These are phyloP conservation scores for Cladophialophora yegresii DNA, from an alignment of 2,329 filamentous ascomycete species.

Conservation along the genomic window DNA sequence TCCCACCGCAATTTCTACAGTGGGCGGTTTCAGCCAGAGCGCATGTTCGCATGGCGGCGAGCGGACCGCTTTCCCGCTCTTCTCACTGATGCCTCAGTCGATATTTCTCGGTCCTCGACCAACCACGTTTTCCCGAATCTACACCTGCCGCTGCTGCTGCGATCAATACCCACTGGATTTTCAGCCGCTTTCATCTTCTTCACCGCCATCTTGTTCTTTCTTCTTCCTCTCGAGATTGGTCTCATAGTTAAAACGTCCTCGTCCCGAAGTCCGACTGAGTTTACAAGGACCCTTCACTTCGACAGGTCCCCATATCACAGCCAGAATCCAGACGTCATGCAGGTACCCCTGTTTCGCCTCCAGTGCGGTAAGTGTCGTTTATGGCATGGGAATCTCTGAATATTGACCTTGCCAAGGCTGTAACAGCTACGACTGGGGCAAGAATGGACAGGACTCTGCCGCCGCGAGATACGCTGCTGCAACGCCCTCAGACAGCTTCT, in stretches of 20 bases:
- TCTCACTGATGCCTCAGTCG: neutral
- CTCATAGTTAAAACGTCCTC: neutral
- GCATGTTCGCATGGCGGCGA: neutral
- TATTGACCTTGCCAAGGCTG: conserved; percentile 62
- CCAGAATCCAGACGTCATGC: conserved; percentile 52
- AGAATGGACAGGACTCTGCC: conserved; percentile 81
- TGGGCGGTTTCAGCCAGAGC: neutral
- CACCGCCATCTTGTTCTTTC: conserved; percentile 25
- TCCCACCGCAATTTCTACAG: neutral
- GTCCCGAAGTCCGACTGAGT: neutral
- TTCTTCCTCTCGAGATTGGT: neutral
- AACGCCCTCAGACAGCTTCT: conserved; percentile 72
- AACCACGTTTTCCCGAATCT: neutral
- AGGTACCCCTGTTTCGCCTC: conserved; percentile 80
- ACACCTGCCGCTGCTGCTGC: neutral
- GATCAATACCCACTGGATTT: conserved; percentile 12
- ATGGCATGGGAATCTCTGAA: neutral
- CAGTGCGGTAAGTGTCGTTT: conserved; percentile 54
- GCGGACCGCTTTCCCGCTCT: neutral
- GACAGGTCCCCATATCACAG: neutral
- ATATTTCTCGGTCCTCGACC: neutral
- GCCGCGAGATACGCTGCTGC: conserved; percentile 88
- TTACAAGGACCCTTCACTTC: neutral
- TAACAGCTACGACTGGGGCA: conserved; percentile 99
- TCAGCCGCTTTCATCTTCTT: conserved; percentile 19